Evolutionary conservation across 2,329 filamentous ascomycete genomes (phyloP), one percentile per base, ranked within the genome.

Genomic region (Teratosphaeria pseudoeucalypti): DNA sequence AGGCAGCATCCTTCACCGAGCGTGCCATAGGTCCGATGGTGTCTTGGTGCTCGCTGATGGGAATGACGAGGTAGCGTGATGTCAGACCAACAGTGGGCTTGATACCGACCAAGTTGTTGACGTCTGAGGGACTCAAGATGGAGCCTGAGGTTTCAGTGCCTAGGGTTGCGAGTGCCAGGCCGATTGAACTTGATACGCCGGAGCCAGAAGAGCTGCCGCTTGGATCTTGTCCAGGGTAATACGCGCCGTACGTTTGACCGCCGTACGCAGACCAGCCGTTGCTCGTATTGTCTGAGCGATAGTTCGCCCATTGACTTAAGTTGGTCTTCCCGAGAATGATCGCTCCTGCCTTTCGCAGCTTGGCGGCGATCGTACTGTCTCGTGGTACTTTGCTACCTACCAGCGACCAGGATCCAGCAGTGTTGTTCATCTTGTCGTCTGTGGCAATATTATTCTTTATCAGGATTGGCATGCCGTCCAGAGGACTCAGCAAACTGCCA

Each of bases 381-480:
- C 73, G 69, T 9, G 79, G 76, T 0, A 83, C 77, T 63, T 78
- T 81, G 9, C 85, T 80, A 0, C 84, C 84, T 0, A 85, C 66
- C 0, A 89, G 75, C 1, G 84, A 80, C 62, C 79, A 86, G 0
- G 85, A 89, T 2, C 86, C 86, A 2, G 85, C 79, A 1, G 82
- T 84, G 62, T 82, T 87, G 66, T 84, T 80, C 82, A 87, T 85
- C 60, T 76, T 70, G 67, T 87, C 84, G 2, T 73, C 69, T 0
- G 85, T 87, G 14, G 81, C 84, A 55, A 88, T 86, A 67, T 85
- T 86, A 72, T 86, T 82, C 70, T 88, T 88, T 72, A 88, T 76
- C 5, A 87, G 72, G 27, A 88, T 80, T 0, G 85, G 85, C 3
- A 88, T 78, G 6, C 85, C 85, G 67, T 88, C 84, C 0, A 87